Evolutionary conservation across 2,329 filamentous ascomycete genomes (phyloP), one percentile per base, ranked within the genome.

Genomic region (Ophiognomonia clavigignenti-juglandacearum): DNA sequence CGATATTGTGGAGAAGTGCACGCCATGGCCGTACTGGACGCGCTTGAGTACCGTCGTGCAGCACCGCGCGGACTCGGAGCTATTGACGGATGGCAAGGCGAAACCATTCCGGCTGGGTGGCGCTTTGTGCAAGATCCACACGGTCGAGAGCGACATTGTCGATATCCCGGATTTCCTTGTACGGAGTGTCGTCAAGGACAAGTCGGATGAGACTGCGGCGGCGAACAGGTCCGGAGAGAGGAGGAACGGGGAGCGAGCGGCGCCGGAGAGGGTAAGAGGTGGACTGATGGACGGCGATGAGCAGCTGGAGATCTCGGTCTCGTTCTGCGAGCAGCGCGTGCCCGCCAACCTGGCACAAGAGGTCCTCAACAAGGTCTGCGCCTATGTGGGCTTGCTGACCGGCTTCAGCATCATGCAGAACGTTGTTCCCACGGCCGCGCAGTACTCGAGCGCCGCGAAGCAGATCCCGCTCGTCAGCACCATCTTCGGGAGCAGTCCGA

Each of bases 41-140:
- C 70, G 68, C 1, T 76, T 80, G 59, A 75, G 75, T 60, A 75
- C 73, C 3, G 61, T 79, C 2, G 70, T 82, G 3, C 71, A 78
- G 40, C 76, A 81, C 50, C 67, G 72, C 32, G 63, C 65, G 51
- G 63, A 67, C 13, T 65, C 69, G 37, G 67, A 67, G 4, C 62
- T 65, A 6, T 64, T 63, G 36, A 52, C 47, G 29, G 56, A 61
- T 3, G 51, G 64, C 4, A 68, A 67, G 7, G 57, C 61, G 10
- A 61, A 63, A 31, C 57, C 60, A 13, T 71, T 77, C 55, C 68
- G 69, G 49, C 66, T 78, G 2, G 72, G 70, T 3, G 60, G 65
- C 14, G 67, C 71, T 2, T 62, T 64, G 0, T 77, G 75, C 57
- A 70, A 66, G 16, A 67, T 77, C 35, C 63, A 58, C 29, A 59